Conservation (phyloP, 2,329 filamentous ascomycete species). For the Helotiales sp. region DNA sequence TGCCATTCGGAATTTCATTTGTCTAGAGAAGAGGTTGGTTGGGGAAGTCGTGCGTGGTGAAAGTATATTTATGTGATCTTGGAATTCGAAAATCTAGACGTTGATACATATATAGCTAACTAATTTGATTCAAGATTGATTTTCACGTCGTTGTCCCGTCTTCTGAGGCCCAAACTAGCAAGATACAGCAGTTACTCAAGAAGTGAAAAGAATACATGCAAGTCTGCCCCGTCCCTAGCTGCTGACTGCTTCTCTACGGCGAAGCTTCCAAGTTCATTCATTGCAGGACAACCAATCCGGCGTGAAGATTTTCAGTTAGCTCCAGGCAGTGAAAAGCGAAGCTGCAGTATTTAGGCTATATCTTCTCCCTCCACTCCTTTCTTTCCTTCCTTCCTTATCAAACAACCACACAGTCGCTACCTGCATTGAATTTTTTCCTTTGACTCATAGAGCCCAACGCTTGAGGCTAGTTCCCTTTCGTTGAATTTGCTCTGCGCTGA, state of each 20-base stretch:
- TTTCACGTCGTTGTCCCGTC: neutral
- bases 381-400: too few relatives aligned
- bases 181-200: too few relatives aligned
- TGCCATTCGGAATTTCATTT: neutral
- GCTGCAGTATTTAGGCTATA: too few relatives aligned
- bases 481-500: neutral
- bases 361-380: too few relatives aligned
- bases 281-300: too few relatives aligned
- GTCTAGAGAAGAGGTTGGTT: neutral
- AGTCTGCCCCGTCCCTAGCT: too few relatives aligned
- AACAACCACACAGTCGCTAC: neutral
- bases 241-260: too few relatives aligned
- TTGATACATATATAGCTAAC: constrained; percentile 1
- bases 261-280: too few relatives aligned
- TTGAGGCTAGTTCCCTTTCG: neutral
- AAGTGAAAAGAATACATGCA: too few relatives aligned
- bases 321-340: too few relatives aligned
- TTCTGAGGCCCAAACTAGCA: neutral
- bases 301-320: too few relatives aligned
- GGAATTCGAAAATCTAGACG: neutral
- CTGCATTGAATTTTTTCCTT: neutral
- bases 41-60: neutral
- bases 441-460: neutral
- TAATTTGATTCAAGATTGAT: neutral
- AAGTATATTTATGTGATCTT: neutral